Conservation (phyloP, 345 rosid genomes). For the Erysimum cheiranthoides region DNA sequence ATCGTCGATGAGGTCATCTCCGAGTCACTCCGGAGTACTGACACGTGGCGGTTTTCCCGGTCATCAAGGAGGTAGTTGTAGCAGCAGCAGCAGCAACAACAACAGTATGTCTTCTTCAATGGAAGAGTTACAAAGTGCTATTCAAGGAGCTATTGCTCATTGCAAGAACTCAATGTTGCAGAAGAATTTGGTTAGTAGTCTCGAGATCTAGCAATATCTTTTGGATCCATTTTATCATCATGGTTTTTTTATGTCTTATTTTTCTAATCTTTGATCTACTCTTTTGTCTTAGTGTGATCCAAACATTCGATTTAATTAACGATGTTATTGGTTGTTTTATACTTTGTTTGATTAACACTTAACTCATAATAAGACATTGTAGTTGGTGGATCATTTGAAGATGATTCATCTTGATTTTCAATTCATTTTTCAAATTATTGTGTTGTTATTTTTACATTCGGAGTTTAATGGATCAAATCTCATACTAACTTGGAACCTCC, state of each 20-base stretch:
- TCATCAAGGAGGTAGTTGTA: slow-evolving; percentile 36
- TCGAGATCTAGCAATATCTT: slow-evolving; percentile 37
- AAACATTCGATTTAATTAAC: slow-evolving; percentile 30
- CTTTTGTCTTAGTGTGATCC: slow-evolving; percentile 36
- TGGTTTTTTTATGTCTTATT: neutral
- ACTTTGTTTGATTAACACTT: slow-evolving; percentile 35
- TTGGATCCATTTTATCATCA: slow-evolving; percentile 10
- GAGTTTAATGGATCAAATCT: slow-evolving; percentile 5
- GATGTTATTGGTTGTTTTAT: slow-evolving; percentile 24
- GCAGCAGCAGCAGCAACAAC: slow-evolving; percentile 33
- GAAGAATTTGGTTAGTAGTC: slow-evolving; percentile 57
- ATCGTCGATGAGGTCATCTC: slow-evolving; percentile 88
- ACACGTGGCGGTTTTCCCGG: slow-evolving; percentile 49
- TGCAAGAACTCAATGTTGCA: slow-evolving; percentile 83
- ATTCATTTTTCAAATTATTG: neutral
- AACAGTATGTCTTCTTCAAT: slow-evolving; percentile 58
- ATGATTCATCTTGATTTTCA: slow-evolving; percentile 27
- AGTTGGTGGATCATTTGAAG: slow-evolving; percentile 28
- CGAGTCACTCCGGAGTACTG: slow-evolving; percentile 87
- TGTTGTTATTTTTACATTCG: slow-evolving; percentile 7
- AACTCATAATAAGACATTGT: slow-evolving; percentile 37
- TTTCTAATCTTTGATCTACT: slow-evolving; percentile 22
- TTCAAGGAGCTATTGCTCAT: slow-evolving; percentile 92
- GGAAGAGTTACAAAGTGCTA: slow-evolving; percentile 93
- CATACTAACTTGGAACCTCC: neutral